Percentiles rank a stretch among this genome's conserved stretches.
These are phyloP conservation scores for Saccharomycopsis oosterbeekiorum DNA, from an alignment of 805 yeast genomes.

Conservation along the genomic window DNA sequence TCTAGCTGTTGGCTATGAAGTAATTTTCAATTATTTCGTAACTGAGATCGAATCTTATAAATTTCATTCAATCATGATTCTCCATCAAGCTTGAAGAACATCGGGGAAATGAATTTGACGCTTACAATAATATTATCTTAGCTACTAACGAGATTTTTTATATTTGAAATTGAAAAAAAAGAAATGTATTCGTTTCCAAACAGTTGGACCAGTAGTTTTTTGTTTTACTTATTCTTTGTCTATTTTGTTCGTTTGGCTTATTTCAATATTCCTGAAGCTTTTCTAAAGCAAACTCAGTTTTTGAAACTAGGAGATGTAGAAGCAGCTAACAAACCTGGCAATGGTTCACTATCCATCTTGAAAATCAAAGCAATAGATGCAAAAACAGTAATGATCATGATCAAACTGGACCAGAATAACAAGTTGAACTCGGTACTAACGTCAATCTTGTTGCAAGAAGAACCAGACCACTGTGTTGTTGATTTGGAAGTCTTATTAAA, in stretches of 20 bases:
- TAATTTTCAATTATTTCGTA: no score
- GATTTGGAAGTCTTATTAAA: slow-evolving; percentile 31
- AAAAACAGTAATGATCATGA: slow-evolving; percentile 35
- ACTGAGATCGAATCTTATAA: no score
- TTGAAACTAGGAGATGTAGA: slow-evolving; percentile 34
- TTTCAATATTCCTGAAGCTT: no score
- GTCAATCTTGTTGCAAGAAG: slow-evolving; percentile 58
- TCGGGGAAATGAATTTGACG: no score
- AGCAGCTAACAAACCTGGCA: slow-evolving; percentile 61
- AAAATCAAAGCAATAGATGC: slow-evolving; percentile 44
- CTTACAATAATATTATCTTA: no score
- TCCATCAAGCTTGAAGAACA: no score
- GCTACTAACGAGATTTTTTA: no score
- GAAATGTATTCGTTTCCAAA: background rate
- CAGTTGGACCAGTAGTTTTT: background rate
- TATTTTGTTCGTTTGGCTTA: no score
- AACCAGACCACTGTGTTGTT: slow-evolving; percentile 48
- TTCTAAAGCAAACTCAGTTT: slow-evolving; percentile 20
- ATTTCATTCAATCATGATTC: no score
- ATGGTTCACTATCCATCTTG: slow-evolving; percentile 46
- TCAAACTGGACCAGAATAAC: slow-evolving; percentile 56
- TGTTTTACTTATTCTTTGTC: no score
- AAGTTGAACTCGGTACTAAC: slow-evolving; percentile 56
- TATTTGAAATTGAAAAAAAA: no score
- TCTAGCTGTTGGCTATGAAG: no score